A percentile compares a stretch with the other conserved stretches of the same genome.
Conservation (phyloP, 2,329 filamentous ascomycete species). For the Penicillium brasilianum region DNA sequence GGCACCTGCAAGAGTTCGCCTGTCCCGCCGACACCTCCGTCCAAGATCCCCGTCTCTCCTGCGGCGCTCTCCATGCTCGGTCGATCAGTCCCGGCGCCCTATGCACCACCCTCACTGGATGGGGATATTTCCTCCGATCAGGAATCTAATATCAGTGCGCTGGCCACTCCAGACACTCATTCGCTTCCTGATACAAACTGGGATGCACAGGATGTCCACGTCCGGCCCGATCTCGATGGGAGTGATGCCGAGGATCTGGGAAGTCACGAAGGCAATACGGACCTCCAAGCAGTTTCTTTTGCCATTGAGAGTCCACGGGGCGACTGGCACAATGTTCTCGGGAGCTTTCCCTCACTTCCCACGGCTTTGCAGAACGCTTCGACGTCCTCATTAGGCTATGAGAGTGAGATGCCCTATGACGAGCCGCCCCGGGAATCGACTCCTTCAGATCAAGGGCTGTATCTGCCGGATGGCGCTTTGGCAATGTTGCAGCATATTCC, state of each 20-base stretch:
- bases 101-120: constrained; percentile 85
- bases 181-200: constrained; percentile 65
- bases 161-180: constrained; percentile 77
- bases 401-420: constrained; percentile 9
- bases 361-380: constrained; percentile 29
- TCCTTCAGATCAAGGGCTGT: constrained; percentile 61
- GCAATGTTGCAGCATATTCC: constrained; percentile 78
- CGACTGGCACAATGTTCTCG: constrained; percentile 64
- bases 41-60: constrained; percentile 73
- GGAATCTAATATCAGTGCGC: constrained; percentile 79
- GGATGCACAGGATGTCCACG: constrained; percentile 50
- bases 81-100: constrained; percentile 72
- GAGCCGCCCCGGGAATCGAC: constrained; percentile 33
- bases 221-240: constrained; percentile 41
- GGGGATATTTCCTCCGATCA: constrained; percentile 89
- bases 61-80: constrained; percentile 74
- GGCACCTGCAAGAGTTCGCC: constrained; percentile 56
- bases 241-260: constrained; percentile 33
- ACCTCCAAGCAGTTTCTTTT: constrained; percentile 41
- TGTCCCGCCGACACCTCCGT: constrained; percentile 55
- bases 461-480: constrained; percentile 78
- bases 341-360: constrained; percentile 49
- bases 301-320: constrained; percentile 48
- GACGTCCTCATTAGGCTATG: constrained; percentile 18
- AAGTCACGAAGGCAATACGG: constrained; percentile 32